phyloP scores from a whole-genome alignment of 331 rosid genomes.

The Phaseolus coccineus region DNA sequence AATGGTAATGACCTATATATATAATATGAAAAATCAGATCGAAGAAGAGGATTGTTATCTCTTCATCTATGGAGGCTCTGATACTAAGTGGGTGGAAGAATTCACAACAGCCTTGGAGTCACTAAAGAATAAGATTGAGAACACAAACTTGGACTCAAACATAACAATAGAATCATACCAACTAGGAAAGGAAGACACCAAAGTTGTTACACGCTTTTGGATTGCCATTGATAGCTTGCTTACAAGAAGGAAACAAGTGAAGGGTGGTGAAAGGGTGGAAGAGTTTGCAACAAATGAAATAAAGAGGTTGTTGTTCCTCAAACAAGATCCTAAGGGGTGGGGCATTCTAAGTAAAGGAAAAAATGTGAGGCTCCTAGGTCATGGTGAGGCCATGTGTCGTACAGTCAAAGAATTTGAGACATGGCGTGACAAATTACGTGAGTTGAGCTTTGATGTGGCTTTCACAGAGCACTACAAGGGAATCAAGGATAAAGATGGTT shows the following conservation, averaged over 20 bases:
- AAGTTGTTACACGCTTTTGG: conserved; percentile 32
- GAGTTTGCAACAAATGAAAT: conserved; percentile 4
- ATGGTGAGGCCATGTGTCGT: conserved; percentile 31
- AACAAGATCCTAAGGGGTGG: conserved; percentile 37
- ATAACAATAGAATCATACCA: conserved; percentile 26
- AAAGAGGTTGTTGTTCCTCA: conserved; percentile 38
- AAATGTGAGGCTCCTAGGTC: conserved; percentile 32
- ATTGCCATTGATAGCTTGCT: conserved; percentile 30
- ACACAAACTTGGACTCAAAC: not conserved
- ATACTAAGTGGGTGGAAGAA: conserved; percentile 18
- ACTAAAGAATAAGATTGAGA: not conserved
- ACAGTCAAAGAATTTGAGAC: not conserved
- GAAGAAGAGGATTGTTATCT: conserved; percentile 33
- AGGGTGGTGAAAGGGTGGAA: not conserved
- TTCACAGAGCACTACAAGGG: conserved; percentile 34
- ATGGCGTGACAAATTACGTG: conserved; percentile 6
- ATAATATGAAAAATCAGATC: not conserved
- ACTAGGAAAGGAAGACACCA: conserved; percentile 14
- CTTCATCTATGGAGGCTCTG: conserved; percentile 34
- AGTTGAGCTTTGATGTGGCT: conserved; percentile 26
- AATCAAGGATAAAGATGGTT: not conserved
- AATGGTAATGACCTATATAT: not conserved
- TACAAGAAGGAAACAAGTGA: conserved; percentile 11
- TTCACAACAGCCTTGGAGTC: not conserved
- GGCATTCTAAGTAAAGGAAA: conserved; percentile 28